Evolutionary conservation across 140 eudicot species (phyloP).

Genomic region (Erigeron philadelphicus): DNA sequence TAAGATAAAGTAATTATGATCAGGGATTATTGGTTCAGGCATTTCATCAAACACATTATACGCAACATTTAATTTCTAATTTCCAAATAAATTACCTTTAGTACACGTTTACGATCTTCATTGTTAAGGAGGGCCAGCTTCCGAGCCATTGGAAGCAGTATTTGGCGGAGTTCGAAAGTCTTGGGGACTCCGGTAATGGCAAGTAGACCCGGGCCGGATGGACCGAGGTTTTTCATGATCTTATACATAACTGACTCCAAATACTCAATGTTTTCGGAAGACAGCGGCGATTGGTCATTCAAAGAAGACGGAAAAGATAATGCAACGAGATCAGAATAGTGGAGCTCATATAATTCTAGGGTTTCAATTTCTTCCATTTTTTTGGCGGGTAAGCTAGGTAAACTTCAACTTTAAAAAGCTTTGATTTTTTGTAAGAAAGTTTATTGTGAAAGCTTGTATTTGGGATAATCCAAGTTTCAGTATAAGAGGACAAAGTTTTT

Average conservation of each 20-base stretch:
- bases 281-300: conserved; percentile 15
- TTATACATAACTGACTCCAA: conserved; percentile 30
- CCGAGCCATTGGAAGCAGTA: conserved; percentile 69
- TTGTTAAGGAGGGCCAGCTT: conserved; percentile 63
- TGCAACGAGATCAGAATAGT: conserved; percentile 49
- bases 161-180: conserved; percentile 41
- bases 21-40: conserved; percentile 1
- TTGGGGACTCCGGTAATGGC: conserved; percentile 54
- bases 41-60: conserved; percentile 25
- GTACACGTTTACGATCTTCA: conserved; percentile 58
- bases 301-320: conserved; percentile 42
- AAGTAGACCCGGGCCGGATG: conserved; percentile 73
- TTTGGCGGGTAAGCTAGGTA: conserved; percentile 20
- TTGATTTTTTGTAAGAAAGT: neutral
- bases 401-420: neutral
- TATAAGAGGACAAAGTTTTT: too few species aligned
- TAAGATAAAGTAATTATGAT: neutral
- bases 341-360: conserved; percentile 51
- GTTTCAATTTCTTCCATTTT: conserved; percentile 35
- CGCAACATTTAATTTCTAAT: neutral
- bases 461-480: too few species aligned
- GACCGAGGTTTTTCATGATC: conserved; percentile 74
- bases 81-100: conserved; percentile 45
- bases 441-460: too few species aligned
- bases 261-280: conserved; percentile 26